Evolutionary conservation across 192 early-diverging fungal species (phyloP).

Genomic region (Rhizophlyctis rosea): DNA sequence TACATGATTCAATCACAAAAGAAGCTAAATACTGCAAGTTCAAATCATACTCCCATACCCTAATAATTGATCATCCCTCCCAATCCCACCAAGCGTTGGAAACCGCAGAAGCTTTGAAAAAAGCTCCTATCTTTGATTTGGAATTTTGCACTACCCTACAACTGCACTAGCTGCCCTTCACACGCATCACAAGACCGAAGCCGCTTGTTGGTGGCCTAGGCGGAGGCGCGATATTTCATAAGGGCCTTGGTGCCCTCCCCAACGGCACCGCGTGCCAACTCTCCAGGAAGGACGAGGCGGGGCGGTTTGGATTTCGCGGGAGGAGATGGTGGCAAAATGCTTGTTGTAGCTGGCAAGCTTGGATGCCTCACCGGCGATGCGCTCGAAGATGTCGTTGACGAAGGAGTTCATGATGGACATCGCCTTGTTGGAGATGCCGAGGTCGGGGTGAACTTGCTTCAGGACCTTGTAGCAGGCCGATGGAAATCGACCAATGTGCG

Average conservation of each 20-base stretch:
- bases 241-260: slow-evolving; percentile 98
- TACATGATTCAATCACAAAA: too few species aligned
- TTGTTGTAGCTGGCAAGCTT: slow-evolving; percentile 91
- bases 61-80: too few species aligned
- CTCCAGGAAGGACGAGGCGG: slow-evolving; percentile 80
- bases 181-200: too few species aligned
- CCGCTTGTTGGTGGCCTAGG: too few species aligned
- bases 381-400: slow-evolving; percentile 98
- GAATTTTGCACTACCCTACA: too few species aligned
- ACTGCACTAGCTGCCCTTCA: too few species aligned
- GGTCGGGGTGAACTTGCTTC: slow-evolving; percentile 97
- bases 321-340: slow-evolving; percentile 91
- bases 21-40: too few species aligned
- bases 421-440: slow-evolving; percentile 97
- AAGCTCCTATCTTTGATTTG: too few species aligned
- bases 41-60: too few species aligned
- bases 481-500: too few species aligned
- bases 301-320: slow-evolving; percentile 90
- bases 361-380: slow-evolving; percentile 70
- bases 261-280: slow-evolving; percentile 94
- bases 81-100: too few species aligned
- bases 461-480: slow-evolving; percentile 98
- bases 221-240: slow-evolving; percentile 91
- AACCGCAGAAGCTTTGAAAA: too few species aligned
- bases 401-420: slow-evolving; percentile 98